A percentile compares a stretch with the other conserved stretches of the same genome.
Conservation (phyloP, 371 early-diverging fungal species). For the Mucor lusitanicus region DNA sequence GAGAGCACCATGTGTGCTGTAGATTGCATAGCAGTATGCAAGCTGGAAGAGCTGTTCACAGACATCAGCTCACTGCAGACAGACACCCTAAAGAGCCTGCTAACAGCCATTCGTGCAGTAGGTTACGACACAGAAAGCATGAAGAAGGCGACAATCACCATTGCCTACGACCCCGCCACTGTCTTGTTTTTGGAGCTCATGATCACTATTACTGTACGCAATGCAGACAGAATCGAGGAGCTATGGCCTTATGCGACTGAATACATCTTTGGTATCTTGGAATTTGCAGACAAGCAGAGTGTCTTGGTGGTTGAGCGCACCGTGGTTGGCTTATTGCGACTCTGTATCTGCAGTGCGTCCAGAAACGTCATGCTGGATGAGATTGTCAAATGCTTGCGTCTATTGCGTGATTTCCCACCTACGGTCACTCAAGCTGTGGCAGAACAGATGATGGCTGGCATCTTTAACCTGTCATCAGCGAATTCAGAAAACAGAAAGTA, state of each 20-base stretch:
- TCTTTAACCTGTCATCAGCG: constrained; percentile 60
- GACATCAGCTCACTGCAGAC: constrained; percentile 75
- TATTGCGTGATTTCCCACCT: constrained; percentile 64
- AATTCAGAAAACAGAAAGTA: constrained; percentile 53
- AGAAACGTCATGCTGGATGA: constrained; percentile 56
- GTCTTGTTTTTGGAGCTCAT: constrained; percentile 79
- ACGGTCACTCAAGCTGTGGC: constrained; percentile 70
- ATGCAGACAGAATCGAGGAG: constrained; percentile 64
- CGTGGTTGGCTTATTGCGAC: constrained; percentile 71
- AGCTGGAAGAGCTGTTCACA: constrained; percentile 71
- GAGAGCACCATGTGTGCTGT: constrained; percentile 70
- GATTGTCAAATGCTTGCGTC: constrained; percentile 64
- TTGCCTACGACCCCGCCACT: constrained; percentile 66
- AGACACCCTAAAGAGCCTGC: constrained; percentile 58
- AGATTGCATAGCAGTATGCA: constrained; percentile 73
- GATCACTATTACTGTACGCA: constrained; percentile 74
- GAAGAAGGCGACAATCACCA: constrained; percentile 45
- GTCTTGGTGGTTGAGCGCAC: constrained; percentile 74
- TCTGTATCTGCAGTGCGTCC: constrained; percentile 73
- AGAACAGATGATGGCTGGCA: constrained; percentile 83
- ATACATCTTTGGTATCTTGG: constrained; percentile 69
- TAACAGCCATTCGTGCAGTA: constrained; percentile 55
- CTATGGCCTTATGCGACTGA: constrained; percentile 71
- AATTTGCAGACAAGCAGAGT: constrained; percentile 70
- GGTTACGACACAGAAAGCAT: constrained; percentile 38